Conservation (phyloP, 2,329 filamentous ascomycete genomes). For the Acephala macrosclerotiorum region DNA sequence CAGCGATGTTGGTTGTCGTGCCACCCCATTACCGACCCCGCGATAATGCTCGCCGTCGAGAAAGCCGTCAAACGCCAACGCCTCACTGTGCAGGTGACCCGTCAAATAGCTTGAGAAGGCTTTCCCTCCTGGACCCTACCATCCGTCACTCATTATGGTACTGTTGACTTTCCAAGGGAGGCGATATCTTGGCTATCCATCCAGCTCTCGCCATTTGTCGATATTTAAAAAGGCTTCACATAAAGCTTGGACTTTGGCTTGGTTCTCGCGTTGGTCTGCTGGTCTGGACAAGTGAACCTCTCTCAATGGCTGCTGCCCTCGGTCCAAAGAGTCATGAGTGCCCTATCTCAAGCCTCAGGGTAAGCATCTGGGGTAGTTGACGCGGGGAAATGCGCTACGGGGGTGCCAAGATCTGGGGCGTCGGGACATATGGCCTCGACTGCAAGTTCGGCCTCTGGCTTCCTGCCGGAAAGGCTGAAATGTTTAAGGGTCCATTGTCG, state of each 20-base stretch:
- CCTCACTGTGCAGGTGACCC: not conserved
- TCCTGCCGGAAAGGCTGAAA: not conserved
- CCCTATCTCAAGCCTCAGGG: not conserved
- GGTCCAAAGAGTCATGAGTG: not conserved
- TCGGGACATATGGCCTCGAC: not conserved
- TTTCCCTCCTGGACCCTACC: not conserved
- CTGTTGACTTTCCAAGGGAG: not conserved
- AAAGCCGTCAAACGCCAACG: slow-evolving; percentile 4
- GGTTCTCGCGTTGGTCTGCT: not conserved
- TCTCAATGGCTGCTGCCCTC: not conserved
- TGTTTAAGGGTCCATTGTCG: not conserved
- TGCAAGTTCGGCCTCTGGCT: not conserved
- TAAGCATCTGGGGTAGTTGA: slow-evolving; percentile 3
- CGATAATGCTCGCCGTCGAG: not conserved
- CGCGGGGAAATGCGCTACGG: not conserved
- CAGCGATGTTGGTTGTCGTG: not conserved
- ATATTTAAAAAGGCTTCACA: not conserved
- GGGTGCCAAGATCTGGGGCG: not conserved
- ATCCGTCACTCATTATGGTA: not conserved
- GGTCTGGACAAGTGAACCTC: not conserved
- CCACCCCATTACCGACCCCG: not conserved
- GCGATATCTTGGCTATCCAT: not conserved
- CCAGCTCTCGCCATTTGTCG: not conserved
- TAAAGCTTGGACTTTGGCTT: not conserved
- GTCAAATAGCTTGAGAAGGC: not conserved